Evolutionary conservation across 2,329 filamentous ascomycete species (phyloP), one percentile per base, ranked within the genome.

Genomic region (Xylaria sp.): DNA sequence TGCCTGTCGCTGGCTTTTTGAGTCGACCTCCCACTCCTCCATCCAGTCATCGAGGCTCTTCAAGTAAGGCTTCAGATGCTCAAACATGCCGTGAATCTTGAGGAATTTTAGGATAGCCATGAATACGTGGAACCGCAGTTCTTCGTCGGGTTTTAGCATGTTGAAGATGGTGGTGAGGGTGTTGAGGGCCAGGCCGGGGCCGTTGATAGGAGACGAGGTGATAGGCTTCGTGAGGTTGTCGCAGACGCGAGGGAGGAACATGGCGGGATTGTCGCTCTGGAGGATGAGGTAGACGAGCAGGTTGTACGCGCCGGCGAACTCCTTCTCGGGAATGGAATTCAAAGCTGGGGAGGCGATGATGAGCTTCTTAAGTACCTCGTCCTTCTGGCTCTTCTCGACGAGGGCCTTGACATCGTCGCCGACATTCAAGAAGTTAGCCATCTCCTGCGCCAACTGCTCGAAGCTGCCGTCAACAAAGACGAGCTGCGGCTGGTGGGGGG

Each of bases 121-220:
- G 78, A 99, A 93, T 68, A 99, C 93, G 79, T 97, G 92, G 83
- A 92, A 97, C 70, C 96, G 91, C 78, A 93, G 88, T 64, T 93
- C 90, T 79, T 94, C 91, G 77, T 90, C 85, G 70, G 90, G 84
- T 74, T 90, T 84, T 74, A 98, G 88, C 73, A 97, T 91, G 87
- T 99, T 99, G 90, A 98, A 99, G 78, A 99, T 90, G 76, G 94
- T 97, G 79, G 93, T 94, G 75, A 99, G 89, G 75, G 96, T 92
- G 74, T 93, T 94, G 75, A 98, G 91, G 72, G 94, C 93, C 73
- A 99, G 88, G 59, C 92, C 91, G 71, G 92, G 87, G 75, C 94
- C 93, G 83, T 97, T 94, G 75, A 91, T 85, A 63, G 94, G 92
- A 59, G 95, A 97, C 70, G 92, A 93, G 70, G 91, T 89, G 79